Percentiles rank a stretch among this genome's conserved stretches.
These are phyloP conservation scores for Schwanniomyces pseudopolymorphus DNA, from an alignment of 805 yeast genomes.

Conservation along the genomic window DNA sequence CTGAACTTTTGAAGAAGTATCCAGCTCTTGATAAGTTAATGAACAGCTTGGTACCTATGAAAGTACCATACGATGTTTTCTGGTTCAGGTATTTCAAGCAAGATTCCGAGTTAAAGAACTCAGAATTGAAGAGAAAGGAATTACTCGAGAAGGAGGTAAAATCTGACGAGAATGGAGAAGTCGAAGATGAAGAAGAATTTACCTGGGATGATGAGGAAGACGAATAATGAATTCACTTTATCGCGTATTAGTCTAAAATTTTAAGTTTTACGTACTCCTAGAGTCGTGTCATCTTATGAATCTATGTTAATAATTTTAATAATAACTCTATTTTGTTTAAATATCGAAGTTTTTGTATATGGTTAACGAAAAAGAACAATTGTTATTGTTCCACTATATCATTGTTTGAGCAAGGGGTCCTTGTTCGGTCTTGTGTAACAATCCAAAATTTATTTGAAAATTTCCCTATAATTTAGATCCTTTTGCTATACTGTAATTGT, in stretches of 20 bases:
- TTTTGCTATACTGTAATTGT: not conserved
- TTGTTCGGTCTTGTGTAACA: not conserved
- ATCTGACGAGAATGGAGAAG: constrained; percentile 20
- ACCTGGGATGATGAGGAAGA: constrained; percentile 47
- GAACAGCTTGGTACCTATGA: constrained; percentile 66
- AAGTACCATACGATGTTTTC: constrained; percentile 57
- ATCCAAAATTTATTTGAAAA: not conserved
- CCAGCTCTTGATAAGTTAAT: constrained; percentile 51
- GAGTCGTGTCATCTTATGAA: no score
- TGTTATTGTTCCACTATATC: not conserved
- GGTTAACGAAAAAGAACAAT: no score
- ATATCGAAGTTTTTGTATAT: no score
- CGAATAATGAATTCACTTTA: constrained; percentile 14
- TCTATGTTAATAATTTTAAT: no score
- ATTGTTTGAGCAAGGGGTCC: not conserved
- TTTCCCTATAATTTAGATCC: not conserved
- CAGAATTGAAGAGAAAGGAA: constrained; percentile 66
- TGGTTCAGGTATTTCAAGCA: constrained; percentile 72
- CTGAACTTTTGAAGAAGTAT: constrained; percentile 46
- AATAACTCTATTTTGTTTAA: no score
- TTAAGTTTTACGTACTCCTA: no score
- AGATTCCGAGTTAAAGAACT: constrained; percentile 52
- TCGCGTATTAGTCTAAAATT: not conserved
- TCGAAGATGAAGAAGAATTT: constrained; percentile 44
- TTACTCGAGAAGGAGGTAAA: constrained; percentile 42